These are phyloP conservation scores for Tolypocladium guangdongense DNA, from an alignment of 2,329 filamentous ascomycete species.

Conservation along the genomic window DNA sequence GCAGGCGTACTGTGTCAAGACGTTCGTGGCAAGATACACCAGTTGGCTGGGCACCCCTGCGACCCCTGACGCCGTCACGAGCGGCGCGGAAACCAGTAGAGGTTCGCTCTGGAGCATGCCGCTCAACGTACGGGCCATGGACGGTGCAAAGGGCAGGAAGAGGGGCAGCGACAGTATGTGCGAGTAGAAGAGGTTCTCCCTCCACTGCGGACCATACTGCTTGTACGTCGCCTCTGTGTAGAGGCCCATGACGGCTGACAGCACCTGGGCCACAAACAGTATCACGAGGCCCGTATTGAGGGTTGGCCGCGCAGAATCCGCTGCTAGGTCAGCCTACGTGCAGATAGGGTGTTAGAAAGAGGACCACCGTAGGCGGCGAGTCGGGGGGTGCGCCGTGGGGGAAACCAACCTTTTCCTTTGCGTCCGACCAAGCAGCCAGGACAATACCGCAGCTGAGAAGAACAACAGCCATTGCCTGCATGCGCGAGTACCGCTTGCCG, in stretches of 20 bases:
- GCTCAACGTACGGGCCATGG: conserved; percentile 52
- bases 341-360: neutral
- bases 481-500: conserved; percentile 71
- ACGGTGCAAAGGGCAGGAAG: conserved; percentile 61
- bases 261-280: conserved; percentile 75
- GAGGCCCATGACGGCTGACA: conserved; percentile 89
- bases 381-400: neutral
- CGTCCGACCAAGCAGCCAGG: conserved; percentile 81
- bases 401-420: conserved; percentile 62
- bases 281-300: conserved; percentile 61
- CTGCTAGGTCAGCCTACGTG: neutral
- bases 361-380: neutral
- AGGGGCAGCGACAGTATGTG: conserved; percentile 65
- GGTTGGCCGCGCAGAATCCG: conserved; percentile 12
- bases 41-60: conserved; percentile 53
- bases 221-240: conserved; percentile 89
- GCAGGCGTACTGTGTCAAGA: conserved; percentile 85
- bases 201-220: conserved; percentile 80
- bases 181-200: conserved; percentile 93
- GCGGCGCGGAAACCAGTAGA: conserved; percentile 24
- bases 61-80: conserved; percentile 6
- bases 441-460: conserved; percentile 81
- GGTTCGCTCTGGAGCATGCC: conserved; percentile 54
- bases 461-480: conserved; percentile 72
- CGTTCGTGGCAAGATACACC: conserved; percentile 61